These are phyloP conservation scores for Ganoderma lingzhi DNA, from an alignment of 1,284 basidiomycete species.

Conservation along the genomic window DNA sequence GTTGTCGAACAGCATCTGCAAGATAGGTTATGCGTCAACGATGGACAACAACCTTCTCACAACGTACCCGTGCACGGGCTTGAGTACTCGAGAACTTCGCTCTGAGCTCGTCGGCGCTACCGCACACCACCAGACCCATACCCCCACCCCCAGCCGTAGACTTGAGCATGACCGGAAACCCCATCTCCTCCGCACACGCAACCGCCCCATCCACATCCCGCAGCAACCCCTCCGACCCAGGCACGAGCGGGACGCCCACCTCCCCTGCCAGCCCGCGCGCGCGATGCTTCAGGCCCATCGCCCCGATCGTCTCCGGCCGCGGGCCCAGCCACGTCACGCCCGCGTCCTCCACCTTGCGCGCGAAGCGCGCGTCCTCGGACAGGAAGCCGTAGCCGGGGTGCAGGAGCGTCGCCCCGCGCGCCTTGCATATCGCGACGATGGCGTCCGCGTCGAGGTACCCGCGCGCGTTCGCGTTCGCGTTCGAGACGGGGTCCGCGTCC, in stretches of 20 bases:
- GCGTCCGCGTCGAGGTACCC: slow-evolving; percentile 47
- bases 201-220: slow-evolving; percentile 53
- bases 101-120: slow-evolving; percentile 49
- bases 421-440: slow-evolving; percentile 27
- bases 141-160: slow-evolving; percentile 78
- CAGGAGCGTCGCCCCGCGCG: neutral
- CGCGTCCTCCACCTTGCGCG: no score
- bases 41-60: neutral
- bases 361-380: no score
- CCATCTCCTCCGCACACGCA: slow-evolving; percentile 51
- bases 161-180: slow-evolving; percentile 75
- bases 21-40: no score
- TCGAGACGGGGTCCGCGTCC: slow-evolving; percentile 25
- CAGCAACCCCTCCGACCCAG: slow-evolving; percentile 61
- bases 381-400: no score
- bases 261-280: slow-evolving; percentile 58
- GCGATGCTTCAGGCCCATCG: slow-evolving; percentile 26
- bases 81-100: slow-evolving; percentile 48
- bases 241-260: slow-evolving; percentile 62
- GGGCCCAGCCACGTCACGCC: no score
- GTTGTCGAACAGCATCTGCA: slow-evolving; percentile 60
- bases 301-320: no score
- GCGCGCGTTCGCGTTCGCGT: slow-evolving; percentile 30
- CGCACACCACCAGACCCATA: slow-evolving; percentile 72
- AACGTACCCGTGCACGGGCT: slow-evolving; percentile 55